Evolutionary conservation across 2,329 filamentous ascomycete species (phyloP), one percentile per base, ranked within the genome.

Genomic region (Akanthomyces dipterigenus): DNA sequence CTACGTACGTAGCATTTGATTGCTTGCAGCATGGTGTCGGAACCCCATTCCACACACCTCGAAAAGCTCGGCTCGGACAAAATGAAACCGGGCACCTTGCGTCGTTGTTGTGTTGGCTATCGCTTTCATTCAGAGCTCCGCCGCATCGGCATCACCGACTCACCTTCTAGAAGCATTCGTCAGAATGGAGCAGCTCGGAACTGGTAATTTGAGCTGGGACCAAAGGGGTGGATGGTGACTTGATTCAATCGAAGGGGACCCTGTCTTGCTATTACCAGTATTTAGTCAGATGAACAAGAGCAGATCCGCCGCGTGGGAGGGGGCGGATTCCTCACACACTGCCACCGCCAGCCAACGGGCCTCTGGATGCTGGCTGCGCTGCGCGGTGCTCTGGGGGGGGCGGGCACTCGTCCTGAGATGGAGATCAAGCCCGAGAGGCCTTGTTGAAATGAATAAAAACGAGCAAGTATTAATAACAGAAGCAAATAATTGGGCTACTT

Each of bases 121-220:
- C 45, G 12, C 45, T 26, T 24, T 48, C 16, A 26, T 38, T 11
- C 20, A 34, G 22, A 12, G 18, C 42, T 24, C 53, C 40, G 28
- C 28, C 26, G 26, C 40, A 50, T 58, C 55, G 55, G 55, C 34
- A 31, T 58, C 31, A 6, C 55, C 55, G 55, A 49, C 31, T 57
- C 43, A 31, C 22, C 55, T 58, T 58, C 55, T 58, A 34, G 55
- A 58, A 58, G 55, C 55, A 49, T 46, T 46, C 26, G 28, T 18
- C 16, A 31, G 20, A 24, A 36, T 16, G 31, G 55, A 31, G 20
- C 26, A n/a, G 28, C 28, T 38, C 28, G 42, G 38, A 34, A 38
- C 16, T 43, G 42, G 55, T 28, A 24, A 57, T 48, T 55, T 48
- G 20, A 26, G 28, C 31, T 20, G 42, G 42, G 31, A 31, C 1